Percentiles rank a stretch among this genome's conserved stretches.
Evolutionary conservation across 2,329 filamentous ascomycete species (phyloP).

Genomic region (Aurifilum marmelostoma): DNA sequence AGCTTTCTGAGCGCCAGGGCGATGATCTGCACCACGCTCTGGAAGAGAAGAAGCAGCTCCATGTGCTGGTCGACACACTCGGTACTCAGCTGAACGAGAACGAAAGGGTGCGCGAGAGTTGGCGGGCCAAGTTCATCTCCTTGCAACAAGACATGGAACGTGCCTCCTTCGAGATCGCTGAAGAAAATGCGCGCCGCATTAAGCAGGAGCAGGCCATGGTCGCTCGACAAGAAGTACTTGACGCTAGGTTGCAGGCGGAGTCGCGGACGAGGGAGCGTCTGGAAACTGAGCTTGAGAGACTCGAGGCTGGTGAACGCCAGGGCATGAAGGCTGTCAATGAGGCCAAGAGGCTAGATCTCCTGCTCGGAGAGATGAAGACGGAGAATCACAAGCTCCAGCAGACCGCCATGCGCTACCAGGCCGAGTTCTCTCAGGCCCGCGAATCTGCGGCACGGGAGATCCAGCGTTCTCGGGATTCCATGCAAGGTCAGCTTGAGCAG

Average conservation of each 20-base stretch:
- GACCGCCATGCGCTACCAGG: constrained; percentile 69
- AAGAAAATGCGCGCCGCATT: constrained; percentile 79
- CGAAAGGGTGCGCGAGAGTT: constrained; percentile 78
- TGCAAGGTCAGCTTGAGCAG: constrained; percentile 81
- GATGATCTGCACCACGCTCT: constrained; percentile 52
- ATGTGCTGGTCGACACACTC: constrained; percentile 72
- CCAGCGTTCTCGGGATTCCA: constrained; percentile 74
- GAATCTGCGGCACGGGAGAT: constrained; percentile 81
- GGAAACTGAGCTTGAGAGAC: constrained; percentile 66
- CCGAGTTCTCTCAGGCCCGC: constrained; percentile 82
- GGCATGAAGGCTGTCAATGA: constrained; percentile 67
- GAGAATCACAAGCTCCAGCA: constrained; percentile 76
- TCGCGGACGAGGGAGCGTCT: constrained; percentile 69
- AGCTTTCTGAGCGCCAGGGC: constrained; percentile 52
- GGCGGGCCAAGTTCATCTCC: constrained; percentile 81
- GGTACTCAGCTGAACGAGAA: constrained; percentile 83
- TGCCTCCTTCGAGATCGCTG: constrained; percentile 77
- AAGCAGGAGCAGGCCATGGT: constrained; percentile 79
- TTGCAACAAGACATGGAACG: constrained; percentile 86
- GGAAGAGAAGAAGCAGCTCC: constrained; percentile 72
- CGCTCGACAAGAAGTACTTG: constrained; percentile 78
- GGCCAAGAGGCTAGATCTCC: constrained; percentile 60
- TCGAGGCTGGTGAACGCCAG: constrained; percentile 66
- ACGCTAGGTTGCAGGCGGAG: constrained; percentile 76
- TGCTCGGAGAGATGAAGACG: constrained; percentile 60